Percentiles rank a stretch among this genome's conserved stretches.
Evolutionary conservation across 2,329 filamentous ascomycete species (phyloP).

Genomic region (Penicillium sp.): DNA sequence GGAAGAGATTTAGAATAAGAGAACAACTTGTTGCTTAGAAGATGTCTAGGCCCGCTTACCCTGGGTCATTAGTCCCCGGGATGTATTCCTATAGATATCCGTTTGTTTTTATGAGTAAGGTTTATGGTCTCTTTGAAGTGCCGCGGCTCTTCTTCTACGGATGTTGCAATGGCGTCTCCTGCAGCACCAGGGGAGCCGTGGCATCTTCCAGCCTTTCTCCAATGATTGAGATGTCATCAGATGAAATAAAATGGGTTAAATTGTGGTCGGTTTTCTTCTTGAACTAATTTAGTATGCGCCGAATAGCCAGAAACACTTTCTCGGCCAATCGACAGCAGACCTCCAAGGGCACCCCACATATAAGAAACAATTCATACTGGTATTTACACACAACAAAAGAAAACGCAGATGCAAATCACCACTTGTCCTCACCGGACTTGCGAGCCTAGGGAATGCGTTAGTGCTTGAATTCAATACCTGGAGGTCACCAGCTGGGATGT

Average conservation of each 20-base stretch:
- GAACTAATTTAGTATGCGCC: slow-evolving; percentile 13
- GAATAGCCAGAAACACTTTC: slow-evolving; percentile 10
- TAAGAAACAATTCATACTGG: slow-evolving; percentile 32
- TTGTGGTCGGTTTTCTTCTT: slow-evolving; percentile 12
- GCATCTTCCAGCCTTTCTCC: neutral
- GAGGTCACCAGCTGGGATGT: neutral
- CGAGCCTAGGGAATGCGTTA: slow-evolving; percentile 29
- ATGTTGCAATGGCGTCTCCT: neutral
- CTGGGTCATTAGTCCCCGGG: no score
- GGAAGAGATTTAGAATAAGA: no score
- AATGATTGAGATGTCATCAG: neutral
- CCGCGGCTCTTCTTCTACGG: neutral
- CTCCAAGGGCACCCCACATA: slow-evolving; percentile 29
- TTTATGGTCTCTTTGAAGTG: neutral
- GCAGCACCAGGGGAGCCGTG: neutral
- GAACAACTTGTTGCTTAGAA: no score
- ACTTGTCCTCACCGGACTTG: slow-evolving; percentile 36
- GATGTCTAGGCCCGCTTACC: no score
- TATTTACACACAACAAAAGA: slow-evolving; percentile 37
- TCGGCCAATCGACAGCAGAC: slow-evolving; percentile 20
- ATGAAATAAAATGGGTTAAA: neutral
- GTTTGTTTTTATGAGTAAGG: no score
- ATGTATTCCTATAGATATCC: no score
- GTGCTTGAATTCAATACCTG: neutral
- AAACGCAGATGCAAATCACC: slow-evolving; percentile 28